These are phyloP conservation scores for Xanthoconium stramineum DNA, from an alignment of 768 basidiomycete genomes.

Conservation along the genomic window DNA sequence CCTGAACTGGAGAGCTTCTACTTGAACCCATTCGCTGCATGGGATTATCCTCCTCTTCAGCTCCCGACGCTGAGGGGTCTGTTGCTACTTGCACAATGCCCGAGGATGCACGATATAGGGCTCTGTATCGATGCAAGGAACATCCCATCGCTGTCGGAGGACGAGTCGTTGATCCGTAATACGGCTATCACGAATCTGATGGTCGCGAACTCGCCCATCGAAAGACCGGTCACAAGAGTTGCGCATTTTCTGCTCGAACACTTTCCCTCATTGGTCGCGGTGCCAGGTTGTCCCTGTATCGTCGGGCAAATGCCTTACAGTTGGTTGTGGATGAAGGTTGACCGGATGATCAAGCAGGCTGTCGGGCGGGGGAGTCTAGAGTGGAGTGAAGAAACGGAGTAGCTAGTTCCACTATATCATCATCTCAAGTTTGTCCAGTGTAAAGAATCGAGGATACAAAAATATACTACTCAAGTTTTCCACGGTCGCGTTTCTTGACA, in stretches of 20 bases:
- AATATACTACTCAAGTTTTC: constrained; percentile 1
- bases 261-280: neutral
- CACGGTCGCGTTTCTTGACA: constrained; percentile 13
- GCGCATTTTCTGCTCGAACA: neutral
- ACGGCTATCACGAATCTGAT: neutral
- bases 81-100: constrained; percentile 1
- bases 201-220: neutral
- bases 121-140: neutral
- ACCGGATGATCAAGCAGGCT: no score
- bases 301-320: no score
- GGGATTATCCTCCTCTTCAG: neutral
- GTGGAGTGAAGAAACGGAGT: neutral
- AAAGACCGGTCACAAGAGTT: neutral
- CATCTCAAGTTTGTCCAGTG: no score
- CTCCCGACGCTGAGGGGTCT: constrained; percentile 5
- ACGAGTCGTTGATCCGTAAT: no score
- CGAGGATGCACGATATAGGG: neutral
- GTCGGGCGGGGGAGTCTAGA: no score
- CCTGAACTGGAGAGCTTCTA: constrained; percentile 1
- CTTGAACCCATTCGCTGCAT: constrained; percentile 2
- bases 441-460: no score
- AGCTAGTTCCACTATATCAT: neutral
- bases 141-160: no score
- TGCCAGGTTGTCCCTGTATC: neutral
- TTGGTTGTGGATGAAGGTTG: no score